phyloP scores from a whole-genome alignment of 2,329 filamentous ascomycete species.

The Huntiella savannae region DNA sequence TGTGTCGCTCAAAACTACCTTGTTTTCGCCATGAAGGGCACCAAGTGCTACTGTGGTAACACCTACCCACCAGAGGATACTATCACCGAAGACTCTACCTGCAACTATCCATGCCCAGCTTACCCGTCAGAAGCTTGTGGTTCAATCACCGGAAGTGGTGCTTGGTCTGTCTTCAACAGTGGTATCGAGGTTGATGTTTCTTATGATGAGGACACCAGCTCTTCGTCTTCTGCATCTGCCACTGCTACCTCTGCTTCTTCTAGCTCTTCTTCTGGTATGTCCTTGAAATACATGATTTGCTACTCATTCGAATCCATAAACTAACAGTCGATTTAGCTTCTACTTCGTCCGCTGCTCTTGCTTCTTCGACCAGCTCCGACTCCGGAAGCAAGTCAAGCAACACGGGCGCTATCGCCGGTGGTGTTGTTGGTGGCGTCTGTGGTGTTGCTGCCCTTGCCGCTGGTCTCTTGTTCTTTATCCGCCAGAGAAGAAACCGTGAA shows the following conservation, averaged over 20 bases:
- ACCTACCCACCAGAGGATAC: slow-evolving; percentile 39
- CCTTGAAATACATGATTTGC: not conserved
- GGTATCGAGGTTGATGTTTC: slow-evolving; percentile 25
- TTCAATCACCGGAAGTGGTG: slow-evolving; percentile 15
- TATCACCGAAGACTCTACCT: slow-evolving; percentile 38
- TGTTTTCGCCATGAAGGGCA: slow-evolving; percentile 44
- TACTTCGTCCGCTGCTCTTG: slow-evolving; percentile 15
- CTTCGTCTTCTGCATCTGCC: slow-evolving; percentile 12
- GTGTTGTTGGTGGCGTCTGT: slow-evolving; percentile 69
- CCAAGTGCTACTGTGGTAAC: slow-evolving; percentile 56
- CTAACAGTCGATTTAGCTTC: slow-evolving; percentile 4
- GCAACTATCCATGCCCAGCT: slow-evolving; percentile 46
- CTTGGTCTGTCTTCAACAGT: slow-evolving; percentile 31
- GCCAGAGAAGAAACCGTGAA: slow-evolving; percentile 54
- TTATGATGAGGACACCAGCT: slow-evolving; percentile 15
- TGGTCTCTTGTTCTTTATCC: slow-evolving; percentile 54
- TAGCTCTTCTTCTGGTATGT: slow-evolving; percentile 5
- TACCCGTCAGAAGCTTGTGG: slow-evolving; percentile 43
- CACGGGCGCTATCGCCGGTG: slow-evolving; percentile 68
- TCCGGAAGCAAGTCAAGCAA: slow-evolving; percentile 31
- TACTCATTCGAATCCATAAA: not conserved
- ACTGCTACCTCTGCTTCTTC: slow-evolving; percentile 15
- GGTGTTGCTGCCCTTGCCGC: slow-evolving; percentile 46
- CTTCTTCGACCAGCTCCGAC: slow-evolving; percentile 14
- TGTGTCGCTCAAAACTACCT: slow-evolving; percentile 27